Evolutionary conservation across 2,329 filamentous ascomycete species (phyloP), one percentile per base, ranked within the genome.

Genomic region (Penicillium hesseltinei): DNA sequence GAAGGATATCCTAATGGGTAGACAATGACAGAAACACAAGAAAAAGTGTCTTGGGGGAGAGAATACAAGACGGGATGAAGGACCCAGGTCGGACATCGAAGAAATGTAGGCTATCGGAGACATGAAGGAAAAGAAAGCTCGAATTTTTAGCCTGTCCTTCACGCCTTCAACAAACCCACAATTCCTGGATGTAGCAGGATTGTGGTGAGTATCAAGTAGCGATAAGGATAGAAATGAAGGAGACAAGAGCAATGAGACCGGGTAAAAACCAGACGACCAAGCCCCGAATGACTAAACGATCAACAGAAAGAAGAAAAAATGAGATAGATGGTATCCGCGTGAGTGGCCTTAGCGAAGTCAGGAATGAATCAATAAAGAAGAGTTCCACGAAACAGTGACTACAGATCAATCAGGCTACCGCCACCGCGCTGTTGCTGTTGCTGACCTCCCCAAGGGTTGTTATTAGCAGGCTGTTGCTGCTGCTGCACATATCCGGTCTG

Each of bases 391-490:
- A 36, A 45, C 46, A 33, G n/a, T 38, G 36, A 51, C 65, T 69
- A 85, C 67, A 88, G 72, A 72, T 88, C 85, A 70, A 88, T 88
- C 75, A 88, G 71, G 69, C 84, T 87, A 54, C 82, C 82, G 57
- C 78, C 74, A 56, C 78, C 74, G 51, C 78, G 78, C 55, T 75
- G 74, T 58, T 77, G 75, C 54, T 77, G 77, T 46, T 77, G 79
- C 61, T 80, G 78, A 17, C 62, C 68, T 57, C 82, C 84, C 72
- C 85, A 87, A 0, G 84, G 83, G 68, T 86, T 86, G 64, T 70
- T 78, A 40, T 67, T 72, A 65, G 76, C 65, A 71, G 81, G 68
- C 9, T 75, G 68, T 78, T 81, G 78, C 60, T 77, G 77, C 29
- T 81, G 77, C 35, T 81, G 81, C 62, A 80, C 60, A 33, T 69